Evolutionary conservation across 2,329 filamentous ascomycete species (phyloP).

Genomic region (Ascochyta koolunga): DNA sequence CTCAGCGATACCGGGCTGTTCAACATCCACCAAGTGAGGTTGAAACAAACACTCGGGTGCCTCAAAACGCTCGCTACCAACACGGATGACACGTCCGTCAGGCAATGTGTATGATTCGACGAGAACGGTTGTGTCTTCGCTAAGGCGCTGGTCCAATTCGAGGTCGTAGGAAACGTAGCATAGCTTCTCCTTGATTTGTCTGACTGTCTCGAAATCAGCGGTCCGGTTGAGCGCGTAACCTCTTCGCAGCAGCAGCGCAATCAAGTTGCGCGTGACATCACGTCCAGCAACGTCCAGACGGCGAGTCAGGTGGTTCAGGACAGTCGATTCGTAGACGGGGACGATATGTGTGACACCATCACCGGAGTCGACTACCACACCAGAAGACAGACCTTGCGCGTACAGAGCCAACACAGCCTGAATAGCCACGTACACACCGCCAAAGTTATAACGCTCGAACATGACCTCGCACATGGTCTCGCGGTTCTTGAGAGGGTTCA

Average conservation of each 20-base stretch:
- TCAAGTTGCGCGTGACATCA: conserved; percentile 98
- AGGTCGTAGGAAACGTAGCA: conserved; percentile 99
- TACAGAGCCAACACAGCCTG: conserved; percentile 96
- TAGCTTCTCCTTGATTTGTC: conserved; percentile 99
- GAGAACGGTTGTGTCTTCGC: conserved; percentile 94
- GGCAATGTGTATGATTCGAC: conserved; percentile 98
- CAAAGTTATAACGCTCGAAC: conserved; percentile 97
- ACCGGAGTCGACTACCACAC: conserved; percentile 98
- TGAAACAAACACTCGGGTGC: conserved; percentile 98
- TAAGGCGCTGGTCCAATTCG: conserved; percentile 92
- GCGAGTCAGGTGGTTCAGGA: conserved; percentile 94
- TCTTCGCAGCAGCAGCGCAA: conserved; percentile 88
- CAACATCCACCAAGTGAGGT: conserved; percentile 95
- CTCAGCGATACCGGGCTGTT: conserved; percentile 95
- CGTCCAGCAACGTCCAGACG: conserved; percentile 94
- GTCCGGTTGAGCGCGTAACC: conserved; percentile 98
- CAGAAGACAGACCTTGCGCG: conserved; percentile 81
- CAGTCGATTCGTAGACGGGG: conserved; percentile 96
- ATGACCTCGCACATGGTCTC: conserved; percentile 99
- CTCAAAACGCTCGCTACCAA: conserved; percentile 96
- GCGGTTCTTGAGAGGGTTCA: conserved; percentile 96
- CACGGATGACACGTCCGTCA: conserved; percentile 92
- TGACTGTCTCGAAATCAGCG: conserved; percentile 96
- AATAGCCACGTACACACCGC: conserved; percentile 96
- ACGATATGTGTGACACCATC: conserved; percentile 99